Base-by-base conservation (phyloP, 1,284 basidiomycete species). In the Caloboletus firmus region DNA sequence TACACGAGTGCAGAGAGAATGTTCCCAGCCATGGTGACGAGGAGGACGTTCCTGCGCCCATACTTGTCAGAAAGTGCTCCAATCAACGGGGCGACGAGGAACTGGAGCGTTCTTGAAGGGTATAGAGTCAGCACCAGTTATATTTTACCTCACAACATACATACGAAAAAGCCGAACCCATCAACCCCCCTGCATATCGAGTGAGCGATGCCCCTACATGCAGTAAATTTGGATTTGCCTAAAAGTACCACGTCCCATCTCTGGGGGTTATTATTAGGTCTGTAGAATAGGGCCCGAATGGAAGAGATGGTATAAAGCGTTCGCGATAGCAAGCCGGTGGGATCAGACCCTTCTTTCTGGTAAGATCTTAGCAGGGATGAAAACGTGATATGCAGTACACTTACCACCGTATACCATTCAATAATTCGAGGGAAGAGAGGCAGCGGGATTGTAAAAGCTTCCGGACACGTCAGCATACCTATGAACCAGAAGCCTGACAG, bases 361-460 rank as follows among this genome's bases (percentile, higher is more conserved):
- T 49, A 12, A 26, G 28, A 32, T 44, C 13, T 57, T n/a, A 51
- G 49, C 11, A 47, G 11, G 11, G 10, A 3, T 15, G 17, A 43
- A 53, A 10, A 49, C 24, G 35, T 26, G 37, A 15, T 28, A 47
- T 35, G 32, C 13, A 0, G 5, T 18, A 18, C 40, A 67, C 83
- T 62, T 59, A 88, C 89, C 68, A 83, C 71, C 8, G 87, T 86
- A 67, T 93, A 95, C 91, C 91, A 95, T 74, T 93, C 89, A 48
- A 93, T 89, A 49, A 93, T 78, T 40, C 93, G 83, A 43, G 93
- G 93, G 72, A 95, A 95, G 37, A 95, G 81, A 32, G 93, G 93
- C 31, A 95, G 78, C n/a, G 93, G 93, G 42, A 95, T 91, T n/a
- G 93, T 95, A 71, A 95, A 95, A 13, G 93, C 92, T 86, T 64